A percentile compares a stretch with the other conserved stretches of the same genome.
Conservation (phyloP, 2,329 filamentous ascomycete species). For the Pestalotiopsis sp. region DNA sequence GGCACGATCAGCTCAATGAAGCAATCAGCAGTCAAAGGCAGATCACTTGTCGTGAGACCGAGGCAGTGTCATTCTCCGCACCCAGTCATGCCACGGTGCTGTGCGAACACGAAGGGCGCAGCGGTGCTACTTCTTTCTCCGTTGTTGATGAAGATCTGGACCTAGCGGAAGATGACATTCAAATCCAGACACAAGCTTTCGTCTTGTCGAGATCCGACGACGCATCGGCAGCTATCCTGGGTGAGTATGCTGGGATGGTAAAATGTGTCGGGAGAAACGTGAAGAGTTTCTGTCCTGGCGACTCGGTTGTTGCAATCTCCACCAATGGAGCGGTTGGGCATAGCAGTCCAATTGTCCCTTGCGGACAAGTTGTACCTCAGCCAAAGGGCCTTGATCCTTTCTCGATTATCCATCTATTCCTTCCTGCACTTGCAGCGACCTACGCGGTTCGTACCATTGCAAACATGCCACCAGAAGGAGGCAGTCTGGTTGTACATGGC, state of each 20-base stretch:
- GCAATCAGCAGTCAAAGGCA: conserved; percentile 4
- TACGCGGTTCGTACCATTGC: conserved; percentile 12
- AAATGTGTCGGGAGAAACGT: neutral
- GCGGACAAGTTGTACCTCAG: neutral
- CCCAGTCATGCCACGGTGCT: neutral
- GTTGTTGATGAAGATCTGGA: neutral
- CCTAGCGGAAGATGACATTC: conserved; percentile 9
- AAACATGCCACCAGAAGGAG: neutral
- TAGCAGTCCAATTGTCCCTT: neutral
- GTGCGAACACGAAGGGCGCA: too few species aligned
- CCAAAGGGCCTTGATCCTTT: neutral
- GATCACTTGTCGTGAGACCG: neutral
- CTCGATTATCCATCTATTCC: neutral
- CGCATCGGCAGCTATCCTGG: neutral
- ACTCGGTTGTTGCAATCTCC: conserved; percentile 10
- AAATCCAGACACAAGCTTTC: conserved; percentile 11
- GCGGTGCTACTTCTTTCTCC: neutral
- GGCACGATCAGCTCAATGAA: conserved; percentile 17
- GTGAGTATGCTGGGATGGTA: conserved; percentile 10
- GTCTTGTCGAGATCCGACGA: neutral
- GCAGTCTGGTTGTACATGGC: conserved; percentile 16
- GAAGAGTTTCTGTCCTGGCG: conserved; percentile 1
- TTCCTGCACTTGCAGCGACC: neutral
- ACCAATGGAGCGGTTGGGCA: neutral
- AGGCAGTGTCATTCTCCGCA: neutral